Evolutionary conservation across 2,329 filamentous ascomycete genomes (phyloP), one percentile per base, ranked within the genome.

Genomic region (Fusarium irregulare): DNA sequence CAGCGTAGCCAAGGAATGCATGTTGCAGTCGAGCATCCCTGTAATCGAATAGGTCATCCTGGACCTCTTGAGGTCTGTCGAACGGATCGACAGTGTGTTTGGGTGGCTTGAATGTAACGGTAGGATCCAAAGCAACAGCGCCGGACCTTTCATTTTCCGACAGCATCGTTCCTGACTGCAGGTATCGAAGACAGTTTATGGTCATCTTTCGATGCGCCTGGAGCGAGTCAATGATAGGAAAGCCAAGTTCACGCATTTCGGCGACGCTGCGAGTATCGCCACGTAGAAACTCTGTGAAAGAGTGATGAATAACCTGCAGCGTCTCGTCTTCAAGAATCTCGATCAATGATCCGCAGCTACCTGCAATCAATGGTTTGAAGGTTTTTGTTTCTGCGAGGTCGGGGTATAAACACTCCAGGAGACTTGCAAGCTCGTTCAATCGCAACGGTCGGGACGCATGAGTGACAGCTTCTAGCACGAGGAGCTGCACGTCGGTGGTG

Each of bases 261-360:
- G 28, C 14, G 1, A 8, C 12, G 13, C 21, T 57, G 4, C 75
- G 68, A 12, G 18, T 69, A 51, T 68, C 60, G 10, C 78, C 79
- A 3, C 77, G 76, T 13, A 85, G 66, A 60, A 82, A 85, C 56
- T 85, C 83, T 4, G 83, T 84, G 42, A 85, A 80, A 1, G 83
- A 85, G 55, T 85, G 83, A 64, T 85, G 83, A 9, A 85, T 80
- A 8, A 85, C 78, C 20, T 78, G 78, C 12, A 85, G 62, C 0
- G 80, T 82, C 55, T 83, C 83, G 50, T 85, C 82, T 20, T 82
- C 80, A 4, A 82, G 72, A 21, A 84, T 73, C 61, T 85, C 82
- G 2, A 85, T 64, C 32, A 85, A 66, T 11, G 81, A 78, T 2
- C 81, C 82, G 63, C 80, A 83, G 9, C 78, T 76, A 13, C 70